Evolutionary conservation across 306 rosid genomes (phyloP), one percentile per base, ranked within the genome.

Genomic region (Begonia fuchsioides): DNA sequence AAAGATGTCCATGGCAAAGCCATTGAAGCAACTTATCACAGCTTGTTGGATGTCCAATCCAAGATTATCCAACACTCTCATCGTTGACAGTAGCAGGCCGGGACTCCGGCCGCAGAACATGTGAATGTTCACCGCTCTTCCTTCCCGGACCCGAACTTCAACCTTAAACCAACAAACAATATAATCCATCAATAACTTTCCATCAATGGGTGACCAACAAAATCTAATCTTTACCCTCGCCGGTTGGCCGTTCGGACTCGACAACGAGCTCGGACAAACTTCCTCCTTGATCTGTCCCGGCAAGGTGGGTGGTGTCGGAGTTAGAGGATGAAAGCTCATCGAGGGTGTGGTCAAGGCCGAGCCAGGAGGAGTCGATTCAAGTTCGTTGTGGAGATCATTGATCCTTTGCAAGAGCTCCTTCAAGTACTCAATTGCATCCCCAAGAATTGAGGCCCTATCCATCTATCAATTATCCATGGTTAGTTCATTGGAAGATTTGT

Each of bases 381-480:
- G 66, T 32, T 92, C 98, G 44, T 77, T 81, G 38, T 85, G 98
- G 17, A 92, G 82, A 64, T 73, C 93, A 58, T 82, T 85, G 69
- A 92, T 85, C 72, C 87, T 67, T 69, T 92, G 96, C 71, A 85
- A 72, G 17, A 92, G 82, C 72, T 92, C 98, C 77, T 79, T 92
- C 81, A 92, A 63, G 83, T 92, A 92, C 68, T 92, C 96, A 55
- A 92, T 72, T 46, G 98, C 98, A 77, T 92, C 98, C 56, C 98
- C 98, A 43, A 92, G 95, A 51, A 92, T 92, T 4, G 98, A 92
- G 60, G 96, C 95, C 62, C 98, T 79, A 38, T 92, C 98, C 98
- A 92, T 92, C 98, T 92, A 61, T 45, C 17, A 47, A 53, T 11
- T 2, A 20, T 20, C 32, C 5, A 20, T 20, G 32, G 3, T 20